These are phyloP conservation scores for Cupressus sempervirens DNA, from an alignment of 75 land plant species.

Conservation along the genomic window DNA sequence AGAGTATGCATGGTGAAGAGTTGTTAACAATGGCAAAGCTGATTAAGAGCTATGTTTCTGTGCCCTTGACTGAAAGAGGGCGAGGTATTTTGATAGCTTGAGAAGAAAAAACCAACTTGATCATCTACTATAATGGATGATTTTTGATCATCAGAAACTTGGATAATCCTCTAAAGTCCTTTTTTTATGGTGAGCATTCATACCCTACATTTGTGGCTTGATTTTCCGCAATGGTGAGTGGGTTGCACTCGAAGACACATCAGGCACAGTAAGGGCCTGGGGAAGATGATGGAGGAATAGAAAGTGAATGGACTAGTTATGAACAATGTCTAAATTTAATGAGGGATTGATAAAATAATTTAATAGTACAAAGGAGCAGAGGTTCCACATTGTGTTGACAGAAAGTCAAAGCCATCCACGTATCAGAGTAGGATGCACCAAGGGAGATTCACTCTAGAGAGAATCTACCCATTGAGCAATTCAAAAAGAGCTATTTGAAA, in stretches of 20 bases:
- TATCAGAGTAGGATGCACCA: no score
- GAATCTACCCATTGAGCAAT: no score
- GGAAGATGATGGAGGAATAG: constrained; percentile 61
- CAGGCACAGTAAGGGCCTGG: constrained; percentile 90
- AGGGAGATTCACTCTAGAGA: no score
- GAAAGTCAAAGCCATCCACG: no score
- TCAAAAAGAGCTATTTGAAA: no score
- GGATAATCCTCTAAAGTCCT: constrained; percentile 49
- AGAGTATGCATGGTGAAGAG: no score
- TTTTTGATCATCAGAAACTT: constrained; percentile 79
- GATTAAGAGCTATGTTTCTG: constrained; percentile 66
- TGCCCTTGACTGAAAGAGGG: constrained; percentile 88
- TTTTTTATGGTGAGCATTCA: constrained; percentile 81
- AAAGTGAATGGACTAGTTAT: no score
- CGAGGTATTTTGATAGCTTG: constrained; percentile 90
- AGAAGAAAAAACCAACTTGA: constrained; percentile 61
- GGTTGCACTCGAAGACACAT: constrained; percentile 91
- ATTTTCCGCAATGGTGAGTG: constrained; percentile 95
- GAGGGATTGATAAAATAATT: no score
- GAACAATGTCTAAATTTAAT: no score
- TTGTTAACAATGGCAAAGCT: constrained; percentile 48
- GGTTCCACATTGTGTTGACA: no score
- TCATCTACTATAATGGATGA: constrained; percentile 80
- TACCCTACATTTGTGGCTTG: constrained; percentile 85
- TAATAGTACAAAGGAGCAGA: no score